Base-by-base conservation (phyloP, 129 eudicot genomes). In the Sambucus nigra region DNA sequence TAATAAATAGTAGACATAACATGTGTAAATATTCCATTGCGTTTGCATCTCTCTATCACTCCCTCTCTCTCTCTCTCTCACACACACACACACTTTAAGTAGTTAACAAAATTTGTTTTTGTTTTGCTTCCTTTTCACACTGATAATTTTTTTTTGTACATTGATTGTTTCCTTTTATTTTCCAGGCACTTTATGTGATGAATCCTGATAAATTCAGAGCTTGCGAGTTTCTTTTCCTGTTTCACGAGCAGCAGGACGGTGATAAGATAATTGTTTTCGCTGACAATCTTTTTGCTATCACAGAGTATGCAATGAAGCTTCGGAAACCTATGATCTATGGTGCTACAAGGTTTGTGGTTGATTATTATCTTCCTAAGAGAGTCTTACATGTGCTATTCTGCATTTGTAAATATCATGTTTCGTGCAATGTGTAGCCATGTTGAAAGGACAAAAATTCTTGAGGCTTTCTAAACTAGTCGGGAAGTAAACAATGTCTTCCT, bases 311-410 rank as follows among this genome's bases (percentile, higher is more conserved):
- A 25, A 76, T 55, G 86, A 85, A 81, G 60, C 95, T 85, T 51
- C 58, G 75, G 57, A 91, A 91, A 69, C 98, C 98, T 45, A 91
- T 91, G 98, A 85, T 91, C 38, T 85, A 92, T 61, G 99, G 99
- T 76, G 94, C 84, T 53, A 91, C 98, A 48, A 91, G 98, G 95
- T 91, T 47, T 53, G 63, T 35, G 24, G 32, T 7, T 7, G n/a
- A 7, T 40, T 17, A 20, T 9, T 25, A 12, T 12, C 24, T 5
- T 38, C 57, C 40, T n/a, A 4, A 2, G 19, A 51, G 32, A n/a
- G 9, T 41, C 25, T 48, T 76, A 23, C 17, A 28, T 23, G 31
- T 64, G 6, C 26, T 55, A 59, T 76, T 60, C 45, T 25, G 55
- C 53, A 16, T 51, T 23, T 59, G 18, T n/a, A 41, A 42, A 1